Conservation (phyloP, 345 rosid genomes). For the Populus pruinosa region DNA sequence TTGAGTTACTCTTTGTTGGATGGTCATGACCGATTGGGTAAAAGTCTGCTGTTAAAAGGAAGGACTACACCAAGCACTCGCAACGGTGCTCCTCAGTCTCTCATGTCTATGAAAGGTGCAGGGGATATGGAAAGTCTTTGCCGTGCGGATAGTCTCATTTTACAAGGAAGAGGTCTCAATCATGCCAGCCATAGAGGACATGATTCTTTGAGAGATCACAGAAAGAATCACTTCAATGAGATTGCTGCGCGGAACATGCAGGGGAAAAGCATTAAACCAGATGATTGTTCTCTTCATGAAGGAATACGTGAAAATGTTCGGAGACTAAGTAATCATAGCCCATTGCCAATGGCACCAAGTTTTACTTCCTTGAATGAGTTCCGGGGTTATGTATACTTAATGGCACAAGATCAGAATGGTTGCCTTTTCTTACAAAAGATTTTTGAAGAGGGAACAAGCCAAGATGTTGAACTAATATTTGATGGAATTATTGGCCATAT, state of each 20-base stretch:
- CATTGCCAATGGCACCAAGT: constrained; percentile 21
- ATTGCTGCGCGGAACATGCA: constrained; percentile 13
- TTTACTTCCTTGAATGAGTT: constrained; percentile 26
- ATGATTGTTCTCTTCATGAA: constrained; percentile 14
- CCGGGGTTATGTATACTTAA: constrained; percentile 21
- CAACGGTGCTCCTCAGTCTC: constrained; percentile 29
- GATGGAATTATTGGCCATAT: constrained; percentile 24
- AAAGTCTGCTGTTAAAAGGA: constrained; percentile 23
- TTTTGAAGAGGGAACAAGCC: constrained; percentile 30
- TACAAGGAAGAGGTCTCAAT: constrained; percentile 34
- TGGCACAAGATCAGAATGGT: constrained; percentile 35
- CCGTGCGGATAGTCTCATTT: constrained; percentile 36
- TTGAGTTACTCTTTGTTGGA: constrained; percentile 13
- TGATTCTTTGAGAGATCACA: constrained; percentile 18
- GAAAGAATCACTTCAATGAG: constrained; percentile 29
- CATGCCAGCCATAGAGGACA: constrained; percentile 6
- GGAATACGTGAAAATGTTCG: constrained; percentile 19
- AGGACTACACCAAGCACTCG: constrained; percentile 14
- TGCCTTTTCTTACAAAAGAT: constrained; percentile 31
- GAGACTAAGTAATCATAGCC: constrained; percentile 3
- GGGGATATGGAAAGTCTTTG: constrained; percentile 20
- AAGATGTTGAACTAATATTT: constrained; percentile 20
- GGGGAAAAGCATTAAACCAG: constrained; percentile 25
- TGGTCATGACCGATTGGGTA: constrained; percentile 10
- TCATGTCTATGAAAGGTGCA: constrained; percentile 22